Evolutionary conservation across 2,329 filamentous ascomycete species (phyloP).

Genomic region (Paraphaeosphaeria minitans): DNA sequence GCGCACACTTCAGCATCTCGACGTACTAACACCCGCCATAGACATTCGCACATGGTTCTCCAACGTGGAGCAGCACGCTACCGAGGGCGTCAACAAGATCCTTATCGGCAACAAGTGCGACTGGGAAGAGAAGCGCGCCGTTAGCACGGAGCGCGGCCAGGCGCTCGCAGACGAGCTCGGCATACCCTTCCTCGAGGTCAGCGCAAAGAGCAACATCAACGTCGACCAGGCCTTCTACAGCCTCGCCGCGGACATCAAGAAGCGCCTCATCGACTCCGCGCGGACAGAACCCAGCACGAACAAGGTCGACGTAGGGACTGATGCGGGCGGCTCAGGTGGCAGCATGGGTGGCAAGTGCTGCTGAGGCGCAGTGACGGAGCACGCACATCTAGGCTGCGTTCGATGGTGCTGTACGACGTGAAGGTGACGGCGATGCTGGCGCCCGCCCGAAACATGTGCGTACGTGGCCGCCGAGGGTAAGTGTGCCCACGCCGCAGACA

Average conservation of each 20-base stretch:
- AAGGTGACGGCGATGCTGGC: background rate
- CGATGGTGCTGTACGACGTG: background rate
- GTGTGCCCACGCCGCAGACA: background rate
- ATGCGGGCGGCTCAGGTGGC: slow-evolving; percentile 30
- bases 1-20: background rate
- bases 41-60: slow-evolving; percentile 99
- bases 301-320: slow-evolving; percentile 40
- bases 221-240: slow-evolving; percentile 99
- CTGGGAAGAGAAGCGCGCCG: slow-evolving; percentile 98
- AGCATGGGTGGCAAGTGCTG: slow-evolving; percentile 48
- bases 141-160: slow-evolving; percentile 92
- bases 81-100: slow-evolving; percentile 99
- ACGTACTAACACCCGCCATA: slow-evolving; percentile 47
- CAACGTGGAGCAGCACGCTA: slow-evolving; percentile 97
- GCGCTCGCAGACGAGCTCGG: slow-evolving; percentile 92
- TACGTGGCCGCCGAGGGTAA: background rate
- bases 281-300: slow-evolving; percentile 65
- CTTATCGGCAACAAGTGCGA: slow-evolving; percentile 99
- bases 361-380: slow-evolving; percentile 21
- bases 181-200: slow-evolving; percentile 98
- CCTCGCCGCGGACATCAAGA: slow-evolving; percentile 96
- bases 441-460: background rate
- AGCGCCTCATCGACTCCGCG: slow-evolving; percentile 89
- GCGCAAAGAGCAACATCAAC: slow-evolving; percentile 99
- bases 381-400: background rate